phyloP scores from a whole-genome alignment of 352 stramenopile species.

The Pythium oligandrum region DNA sequence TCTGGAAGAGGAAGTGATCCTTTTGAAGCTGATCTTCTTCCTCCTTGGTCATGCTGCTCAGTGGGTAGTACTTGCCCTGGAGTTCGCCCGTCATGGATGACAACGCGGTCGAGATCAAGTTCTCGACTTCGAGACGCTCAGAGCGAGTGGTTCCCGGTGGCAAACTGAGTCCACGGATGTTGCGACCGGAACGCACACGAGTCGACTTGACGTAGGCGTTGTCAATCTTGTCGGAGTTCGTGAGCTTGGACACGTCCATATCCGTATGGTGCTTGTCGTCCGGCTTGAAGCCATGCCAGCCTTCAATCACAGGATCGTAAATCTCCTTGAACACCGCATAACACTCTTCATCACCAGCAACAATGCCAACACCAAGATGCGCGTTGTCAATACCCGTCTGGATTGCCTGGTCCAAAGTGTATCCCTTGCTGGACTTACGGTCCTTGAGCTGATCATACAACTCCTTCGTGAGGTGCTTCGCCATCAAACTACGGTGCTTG shows the following conservation, averaged over 20 bases:
- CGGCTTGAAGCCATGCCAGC: conserved; percentile 82
- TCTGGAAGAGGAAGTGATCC: conserved; percentile 92
- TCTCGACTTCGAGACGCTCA: conserved; percentile 82
- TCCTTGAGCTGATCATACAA: conserved; percentile 84
- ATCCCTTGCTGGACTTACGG: conserved; percentile 57
- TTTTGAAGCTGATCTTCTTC: conserved; percentile 89
- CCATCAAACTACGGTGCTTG: conserved; percentile 85
- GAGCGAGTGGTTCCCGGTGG: conserved; percentile 81
- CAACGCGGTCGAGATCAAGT: conserved; percentile 76
- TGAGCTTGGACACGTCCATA: conserved; percentile 75
- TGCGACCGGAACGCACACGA: conserved; percentile 88
- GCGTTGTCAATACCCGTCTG: conserved; percentile 82
- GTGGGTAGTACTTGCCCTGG: conserved; percentile 84
- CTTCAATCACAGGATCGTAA: conserved; percentile 82
- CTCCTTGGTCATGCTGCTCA: conserved; percentile 89
- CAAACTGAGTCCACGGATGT: conserved; percentile 86
- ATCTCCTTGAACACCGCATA: conserved; percentile 81
- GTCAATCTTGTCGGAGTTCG: conserved; percentile 61
- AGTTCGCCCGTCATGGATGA: conserved; percentile 65
- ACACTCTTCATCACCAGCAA: conserved; percentile 84
- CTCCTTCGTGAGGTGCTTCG: conserved; percentile 76
- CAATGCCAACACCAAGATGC: conserved; percentile 75
- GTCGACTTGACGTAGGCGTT: conserved; percentile 89
- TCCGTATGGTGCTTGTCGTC: conserved; percentile 77
- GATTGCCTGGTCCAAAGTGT: conserved; percentile 84